Evolutionary conservation across 768 basidiomycete genomes (phyloP).

Genomic region (Mycena vitilis): DNA sequence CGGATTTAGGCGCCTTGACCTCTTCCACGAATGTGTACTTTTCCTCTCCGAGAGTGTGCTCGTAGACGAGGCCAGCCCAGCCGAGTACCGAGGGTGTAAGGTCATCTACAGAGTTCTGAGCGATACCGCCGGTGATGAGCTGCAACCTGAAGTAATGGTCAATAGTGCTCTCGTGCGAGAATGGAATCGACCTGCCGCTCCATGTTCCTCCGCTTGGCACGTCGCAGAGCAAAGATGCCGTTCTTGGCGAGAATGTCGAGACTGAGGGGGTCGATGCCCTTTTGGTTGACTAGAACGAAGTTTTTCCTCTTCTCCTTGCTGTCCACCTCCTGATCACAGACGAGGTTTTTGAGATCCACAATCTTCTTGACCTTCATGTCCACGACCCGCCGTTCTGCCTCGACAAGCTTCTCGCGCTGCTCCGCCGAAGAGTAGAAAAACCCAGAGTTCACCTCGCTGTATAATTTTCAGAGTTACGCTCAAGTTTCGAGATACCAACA

Average conservation of each 20-base stretch:
- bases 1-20: constrained; percentile 93
- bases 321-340: constrained; percentile 93
- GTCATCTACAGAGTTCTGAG: constrained; percentile 98
- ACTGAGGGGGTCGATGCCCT: constrained; percentile 97
- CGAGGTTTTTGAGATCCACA: constrained; percentile 94
- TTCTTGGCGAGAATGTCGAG: constrained; percentile 97
- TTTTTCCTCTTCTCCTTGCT: constrained; percentile 83
- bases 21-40: constrained; percentile 99
- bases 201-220: constrained; percentile 99
- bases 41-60: constrained; percentile 98
- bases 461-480: constrained; percentile 37
- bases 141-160: constrained; percentile 70
- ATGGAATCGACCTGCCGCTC: constrained; percentile 73
- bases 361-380: constrained; percentile 97
- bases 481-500: constrained; percentile 25
- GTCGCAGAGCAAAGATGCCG: constrained; percentile 92
- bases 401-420: constrained; percentile 98
- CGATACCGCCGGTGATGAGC: constrained; percentile 92
- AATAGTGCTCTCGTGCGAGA: constrained; percentile 3
- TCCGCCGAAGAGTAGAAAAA: constrained; percentile 99
- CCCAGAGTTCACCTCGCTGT: constrained; percentile 97
- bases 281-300: constrained; percentile 98
- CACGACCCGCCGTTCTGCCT: constrained; percentile 94
- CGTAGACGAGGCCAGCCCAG: constrained; percentile 98
- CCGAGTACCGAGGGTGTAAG: constrained; percentile 91